Evolutionary conservation across 768 basidiomycete genomes (phyloP), one percentile per base, ranked within the genome.

Genomic region (Mycena albidolilacea): DNA sequence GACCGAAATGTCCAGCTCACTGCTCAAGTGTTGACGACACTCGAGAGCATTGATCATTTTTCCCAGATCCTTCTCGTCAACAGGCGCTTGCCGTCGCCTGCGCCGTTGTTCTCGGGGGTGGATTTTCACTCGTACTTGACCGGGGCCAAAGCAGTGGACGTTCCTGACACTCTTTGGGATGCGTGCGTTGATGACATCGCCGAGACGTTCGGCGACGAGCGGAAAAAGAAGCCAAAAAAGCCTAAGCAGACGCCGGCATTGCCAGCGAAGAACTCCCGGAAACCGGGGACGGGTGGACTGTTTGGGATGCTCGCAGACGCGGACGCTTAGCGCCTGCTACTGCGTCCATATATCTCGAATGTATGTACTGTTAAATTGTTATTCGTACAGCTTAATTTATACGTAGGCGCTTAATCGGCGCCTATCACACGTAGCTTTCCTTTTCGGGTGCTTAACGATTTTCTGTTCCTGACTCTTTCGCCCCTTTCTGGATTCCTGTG

Each of bases 1-100:
- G 90, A 93, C 77, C 85, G 93, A 7, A 88, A 90, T 76, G 82
- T 94, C 54, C 94, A 95, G 76, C 85, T 95, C 17, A 83, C 85
- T 63, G 92, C 93, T 0, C 94, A 96, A 75, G 77, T 88, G 14
- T 80, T 90, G 5, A 85, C 87, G 78, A 87, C 92, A 6, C 76
- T 91, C 7, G 91, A 93, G 70, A 85, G 86, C 43, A 84, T 94
- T 55, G 87, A 88, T 37, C 85, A 89, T 57, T 84, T 96, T 19
- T 84, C 89, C 0, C 90, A 95, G 75, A 85, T 88, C 15, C 81
- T 95, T 48, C 83, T 94, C 10, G 82, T 96, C 58, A 79, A 85
- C 5, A 81, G 88, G 38, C 80, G 81, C 1, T 80, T 90, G 12
- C 87, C 89, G 8, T 83, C 82, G 64, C 83, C 86, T 54, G 85